Base-by-base conservation (phyloP, 345 rosid species). In the Orychophragmus violaceus region DNA sequence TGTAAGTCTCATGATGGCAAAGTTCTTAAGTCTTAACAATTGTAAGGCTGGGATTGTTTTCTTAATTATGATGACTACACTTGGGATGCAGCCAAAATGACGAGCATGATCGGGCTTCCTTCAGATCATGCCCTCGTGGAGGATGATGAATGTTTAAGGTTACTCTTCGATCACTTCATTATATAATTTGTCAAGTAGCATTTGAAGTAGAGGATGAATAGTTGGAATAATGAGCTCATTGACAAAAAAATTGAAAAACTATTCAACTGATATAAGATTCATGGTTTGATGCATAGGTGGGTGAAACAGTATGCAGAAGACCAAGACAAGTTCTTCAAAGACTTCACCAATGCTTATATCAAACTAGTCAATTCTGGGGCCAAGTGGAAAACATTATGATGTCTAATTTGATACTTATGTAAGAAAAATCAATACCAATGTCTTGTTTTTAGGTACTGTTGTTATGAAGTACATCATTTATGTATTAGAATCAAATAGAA, bases 101-200 rank as follows among this genome's bases (percentile, higher is more conserved):
- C 88, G 8, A 85, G 80, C 79, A 85, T 90, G 97, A 77, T 88
- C 17, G 96, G 98, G 60, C 96, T 90, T 74, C 94, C 96, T 79
- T 88, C 97, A 41, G 96, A 93, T 79, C 98, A 70, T 66, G 90
- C 88, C 54, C 80, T 90, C 18, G 86, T 81, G 24, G 92, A 86
- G 66, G 97, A 93, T 61, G 79, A 76, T 33, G 94, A 88, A 65
- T 90, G 98, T 78, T 70, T 86, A 78, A 88, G 97, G 98, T 93
- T 72, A 4, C 52, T 59, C 35, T 58, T 39, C 60, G 16, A 18
- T 27, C 59, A 2, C 44, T 23, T 44, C 33, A 9, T 13, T 30
- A 42, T 16, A 27, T n/a, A 17, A 23, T 17, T 30, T 21, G 22
- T 50, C 25, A 60, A 69, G 52, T 51, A 27, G 10, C 37, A 35